phyloP scores from a whole-genome alignment of 176 grass and related monocot genomes.

The Ampelocalamus luodianensis region DNA sequence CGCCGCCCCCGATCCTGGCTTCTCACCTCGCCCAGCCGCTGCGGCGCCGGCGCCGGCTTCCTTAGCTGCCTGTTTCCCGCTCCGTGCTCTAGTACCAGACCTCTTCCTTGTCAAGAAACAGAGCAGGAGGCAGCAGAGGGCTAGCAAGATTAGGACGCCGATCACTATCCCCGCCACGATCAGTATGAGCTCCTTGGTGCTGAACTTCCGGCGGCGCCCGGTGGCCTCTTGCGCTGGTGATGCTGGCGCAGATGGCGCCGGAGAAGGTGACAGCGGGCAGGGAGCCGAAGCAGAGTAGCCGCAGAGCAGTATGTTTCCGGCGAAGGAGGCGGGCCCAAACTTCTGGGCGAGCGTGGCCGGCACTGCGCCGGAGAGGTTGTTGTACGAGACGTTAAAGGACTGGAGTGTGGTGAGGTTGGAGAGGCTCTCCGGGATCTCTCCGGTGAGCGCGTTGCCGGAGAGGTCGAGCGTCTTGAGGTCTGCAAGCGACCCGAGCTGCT shows the following conservation, averaged over 20 bases:
- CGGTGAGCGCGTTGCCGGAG: constrained; percentile 58
- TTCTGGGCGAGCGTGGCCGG: constrained; percentile 54
- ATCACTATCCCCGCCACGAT: constrained; percentile 48
- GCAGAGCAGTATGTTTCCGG: constrained; percentile 69
- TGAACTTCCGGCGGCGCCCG: not conserved
- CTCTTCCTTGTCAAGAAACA: constrained; percentile 55
- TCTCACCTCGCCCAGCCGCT: constrained; percentile 47
- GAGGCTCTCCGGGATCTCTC: constrained; percentile 60
- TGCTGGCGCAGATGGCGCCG: constrained; percentile 39
- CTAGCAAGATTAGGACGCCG: constrained; percentile 20
- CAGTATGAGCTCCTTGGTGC: constrained; percentile 51
- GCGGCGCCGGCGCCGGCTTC: not conserved
- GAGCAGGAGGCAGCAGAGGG: constrained; percentile 57
- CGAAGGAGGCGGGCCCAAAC: constrained; percentile 64
- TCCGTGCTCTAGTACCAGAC: constrained; percentile 3
- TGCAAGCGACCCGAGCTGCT: constrained; percentile 45
- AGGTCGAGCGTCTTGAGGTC: constrained; percentile 68
- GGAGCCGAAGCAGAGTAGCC: constrained; percentile 57
- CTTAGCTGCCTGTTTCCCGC: not conserved
- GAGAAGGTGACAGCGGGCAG: constrained; percentile 47
- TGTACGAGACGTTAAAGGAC: constrained; percentile 68
- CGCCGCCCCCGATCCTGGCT: constrained; percentile 25
- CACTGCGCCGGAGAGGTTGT: constrained; percentile 70
- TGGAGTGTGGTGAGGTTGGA: constrained; percentile 57
- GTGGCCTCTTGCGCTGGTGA: not conserved